Evolutionary conservation across 1,284 basidiomycete species (phyloP).

Genomic region (Pisolithus thermaeus): DNA sequence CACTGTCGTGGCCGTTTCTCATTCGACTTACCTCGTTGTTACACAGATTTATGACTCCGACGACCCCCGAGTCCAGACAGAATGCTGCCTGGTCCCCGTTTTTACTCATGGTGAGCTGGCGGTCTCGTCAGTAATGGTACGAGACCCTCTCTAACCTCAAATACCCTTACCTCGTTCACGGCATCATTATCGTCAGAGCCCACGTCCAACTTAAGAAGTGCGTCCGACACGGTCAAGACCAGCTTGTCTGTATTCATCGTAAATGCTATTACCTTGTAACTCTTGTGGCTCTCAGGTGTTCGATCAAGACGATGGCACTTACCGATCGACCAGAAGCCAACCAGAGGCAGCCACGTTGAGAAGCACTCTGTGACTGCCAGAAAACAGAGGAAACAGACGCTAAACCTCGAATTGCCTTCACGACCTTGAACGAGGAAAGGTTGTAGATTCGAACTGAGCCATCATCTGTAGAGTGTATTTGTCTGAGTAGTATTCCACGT

Average conservation of each 20-base stretch:
- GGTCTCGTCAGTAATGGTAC: conserved; percentile 23
- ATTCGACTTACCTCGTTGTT: conserved; percentile 45
- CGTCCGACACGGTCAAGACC: conserved; percentile 46
- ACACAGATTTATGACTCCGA: conserved; percentile 58
- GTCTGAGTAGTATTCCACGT: neutral
- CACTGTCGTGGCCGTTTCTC: conserved; percentile 58
- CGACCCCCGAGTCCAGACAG: conserved; percentile 59
- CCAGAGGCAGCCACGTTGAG: conserved; percentile 47
- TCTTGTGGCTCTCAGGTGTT: neutral
- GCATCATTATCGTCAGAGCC: conserved; percentile 51
- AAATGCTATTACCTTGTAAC: conserved; percentile 38
- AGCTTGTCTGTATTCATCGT: conserved; percentile 39
- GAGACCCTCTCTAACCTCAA: neutral
- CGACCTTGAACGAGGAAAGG: conserved; percentile 51
- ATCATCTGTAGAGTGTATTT: conserved; percentile 43
- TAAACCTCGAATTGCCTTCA: conserved; percentile 57
- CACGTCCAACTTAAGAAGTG: conserved; percentile 36
- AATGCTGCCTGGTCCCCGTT: conserved; percentile 59
- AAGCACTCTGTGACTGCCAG: conserved; percentile 35
- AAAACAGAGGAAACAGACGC: conserved; percentile 57
- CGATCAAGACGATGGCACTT: conserved; percentile 10
- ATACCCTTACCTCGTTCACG: conserved; percentile 57
- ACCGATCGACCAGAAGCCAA: conserved; percentile 56
- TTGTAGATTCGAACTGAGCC: conserved; percentile 65
- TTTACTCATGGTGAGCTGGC: conserved; percentile 55